These are phyloP conservation scores for Furcasterigmium sp. DNA, from an alignment of 2,329 filamentous ascomycete genomes.

Conservation along the genomic window DNA sequence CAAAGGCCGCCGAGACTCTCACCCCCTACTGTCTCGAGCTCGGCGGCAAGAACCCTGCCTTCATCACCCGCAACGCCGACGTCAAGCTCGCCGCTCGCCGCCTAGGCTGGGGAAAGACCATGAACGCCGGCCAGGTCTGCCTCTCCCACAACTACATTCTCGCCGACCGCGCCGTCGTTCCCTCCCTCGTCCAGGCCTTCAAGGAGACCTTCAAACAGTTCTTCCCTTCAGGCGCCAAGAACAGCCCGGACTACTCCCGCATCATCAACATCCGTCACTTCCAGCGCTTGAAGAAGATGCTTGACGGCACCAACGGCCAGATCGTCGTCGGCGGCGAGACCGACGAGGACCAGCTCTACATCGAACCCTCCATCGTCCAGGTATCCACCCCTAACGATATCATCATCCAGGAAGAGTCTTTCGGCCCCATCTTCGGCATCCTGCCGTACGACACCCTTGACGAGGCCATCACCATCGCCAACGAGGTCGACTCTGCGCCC, in stretches of 20 bases:
- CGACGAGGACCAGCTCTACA: slow-evolving; percentile 75
- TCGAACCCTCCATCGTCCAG: slow-evolving; percentile 89
- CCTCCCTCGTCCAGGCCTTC: slow-evolving; percentile 68
- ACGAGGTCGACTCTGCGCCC: slow-evolving; percentile 76
- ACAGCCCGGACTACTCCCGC: slow-evolving; percentile 71
- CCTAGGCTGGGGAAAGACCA: slow-evolving; percentile 81
- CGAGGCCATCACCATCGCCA: slow-evolving; percentile 77
- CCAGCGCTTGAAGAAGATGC: slow-evolving; percentile 79
- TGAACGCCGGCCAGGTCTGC: slow-evolving; percentile 88
- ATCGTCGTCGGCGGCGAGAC: slow-evolving; percentile 82
- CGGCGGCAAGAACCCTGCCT: slow-evolving; percentile 86
- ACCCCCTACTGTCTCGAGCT: slow-evolving; percentile 89
- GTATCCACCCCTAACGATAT: slow-evolving; percentile 67
- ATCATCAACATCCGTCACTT: slow-evolving; percentile 81
- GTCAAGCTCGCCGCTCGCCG: slow-evolving; percentile 74
- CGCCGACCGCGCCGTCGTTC: slow-evolving; percentile 68
- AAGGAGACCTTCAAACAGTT: slow-evolving; percentile 68
- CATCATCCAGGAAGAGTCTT: slow-evolving; percentile 81
- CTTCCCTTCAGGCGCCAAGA: slow-evolving; percentile 75
- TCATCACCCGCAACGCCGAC: slow-evolving; percentile 80
- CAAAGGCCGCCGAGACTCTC: slow-evolving; percentile 83
- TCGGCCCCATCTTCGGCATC: slow-evolving; percentile 87
- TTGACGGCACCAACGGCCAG: slow-evolving; percentile 78
- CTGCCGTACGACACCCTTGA: slow-evolving; percentile 75
- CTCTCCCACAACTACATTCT: slow-evolving; percentile 90